Evolutionary conservation across 1,139 yeast genomes (phyloP).

Genomic region (Suhomyces bolitotheri): DNA sequence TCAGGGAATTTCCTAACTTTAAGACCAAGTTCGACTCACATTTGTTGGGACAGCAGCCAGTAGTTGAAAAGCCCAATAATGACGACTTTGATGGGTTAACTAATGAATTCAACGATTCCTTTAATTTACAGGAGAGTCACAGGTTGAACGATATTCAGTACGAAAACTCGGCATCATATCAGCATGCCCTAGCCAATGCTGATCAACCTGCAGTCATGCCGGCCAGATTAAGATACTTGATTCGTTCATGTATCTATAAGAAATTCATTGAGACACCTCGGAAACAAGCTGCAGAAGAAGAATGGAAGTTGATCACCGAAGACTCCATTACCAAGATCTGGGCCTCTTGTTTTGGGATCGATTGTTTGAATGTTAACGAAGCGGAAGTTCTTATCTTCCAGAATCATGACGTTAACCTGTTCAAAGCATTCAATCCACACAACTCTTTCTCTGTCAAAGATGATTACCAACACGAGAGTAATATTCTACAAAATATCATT

Average conservation of each 20-base stretch:
- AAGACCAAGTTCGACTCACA: constrained; percentile 39
- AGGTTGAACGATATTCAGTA: constrained; percentile 32
- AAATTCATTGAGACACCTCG: constrained; percentile 35
- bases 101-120: constrained; percentile 12
- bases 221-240: constrained; percentile 44
- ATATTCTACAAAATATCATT: constrained; percentile 37
- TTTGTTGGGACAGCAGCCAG: constrained; percentile 20
- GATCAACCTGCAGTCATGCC: constrained; percentile 51
- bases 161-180: constrained; percentile 34
- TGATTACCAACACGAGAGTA: constrained; percentile 23
- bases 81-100: constrained; percentile 11
- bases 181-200: constrained; percentile 28
- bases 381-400: constrained; percentile 49
- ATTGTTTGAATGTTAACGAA: constrained; percentile 52
- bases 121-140: constrained; percentile 11
- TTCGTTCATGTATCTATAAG: constrained; percentile 53
- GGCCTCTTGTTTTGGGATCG: constrained; percentile 56
- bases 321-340: constrained; percentile 54
- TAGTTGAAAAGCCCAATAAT: constrained; percentile 2
- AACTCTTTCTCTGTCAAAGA: constrained; percentile 25
- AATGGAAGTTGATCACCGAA: constrained; percentile 59
- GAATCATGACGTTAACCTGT: constrained; percentile 36
- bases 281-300: constrained; percentile 19
- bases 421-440: constrained; percentile 30
- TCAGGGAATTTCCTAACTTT: constrained; percentile 49